phyloP scores from a whole-genome alignment of 2,329 filamentous ascomycete species.

The Fusarium tjaetaba region DNA sequence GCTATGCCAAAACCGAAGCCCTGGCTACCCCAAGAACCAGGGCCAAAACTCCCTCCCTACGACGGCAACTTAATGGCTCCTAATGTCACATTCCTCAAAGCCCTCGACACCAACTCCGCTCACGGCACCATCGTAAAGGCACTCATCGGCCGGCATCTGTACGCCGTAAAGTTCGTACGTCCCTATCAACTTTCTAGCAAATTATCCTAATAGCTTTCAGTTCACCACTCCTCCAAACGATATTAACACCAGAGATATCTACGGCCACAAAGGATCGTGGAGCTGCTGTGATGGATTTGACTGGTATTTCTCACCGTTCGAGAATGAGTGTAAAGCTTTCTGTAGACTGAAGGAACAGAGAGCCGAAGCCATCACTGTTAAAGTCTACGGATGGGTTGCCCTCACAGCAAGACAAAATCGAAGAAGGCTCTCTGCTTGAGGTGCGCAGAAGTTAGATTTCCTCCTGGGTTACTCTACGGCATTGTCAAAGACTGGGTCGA shows the following conservation, averaged over 20 bases:
- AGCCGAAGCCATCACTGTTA: constrained; percentile 8
- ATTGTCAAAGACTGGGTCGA: constrained; percentile 28
- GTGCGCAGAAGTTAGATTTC: rapidly evolving
- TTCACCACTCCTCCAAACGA: background rate
- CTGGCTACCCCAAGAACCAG: background rate
- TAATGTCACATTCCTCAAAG: background rate
- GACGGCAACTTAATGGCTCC: background rate
- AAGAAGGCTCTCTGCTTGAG: background rate
- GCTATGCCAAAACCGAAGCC: background rate
- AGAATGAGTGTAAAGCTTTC: constrained; percentile 20
- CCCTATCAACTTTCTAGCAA: background rate
- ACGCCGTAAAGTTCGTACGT: constrained; percentile 4
- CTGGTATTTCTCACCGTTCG: background rate
- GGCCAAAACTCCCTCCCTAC: background rate
- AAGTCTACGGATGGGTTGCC: constrained; percentile 4
- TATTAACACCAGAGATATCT: background rate
- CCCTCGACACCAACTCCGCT: background rate
- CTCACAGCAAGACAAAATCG: background rate
- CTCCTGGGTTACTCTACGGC: background rate
- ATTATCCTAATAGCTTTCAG: background rate
- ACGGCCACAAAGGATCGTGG: background rate
- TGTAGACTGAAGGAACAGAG: background rate
- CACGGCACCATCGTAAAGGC: background rate
- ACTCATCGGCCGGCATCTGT: background rate
- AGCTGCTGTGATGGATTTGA: constrained; percentile 1